Percentiles rank a stretch among this genome's conserved stretches.
Conservation (phyloP, 192 early-diverging fungal genomes). For the Podila horticola region DNA sequence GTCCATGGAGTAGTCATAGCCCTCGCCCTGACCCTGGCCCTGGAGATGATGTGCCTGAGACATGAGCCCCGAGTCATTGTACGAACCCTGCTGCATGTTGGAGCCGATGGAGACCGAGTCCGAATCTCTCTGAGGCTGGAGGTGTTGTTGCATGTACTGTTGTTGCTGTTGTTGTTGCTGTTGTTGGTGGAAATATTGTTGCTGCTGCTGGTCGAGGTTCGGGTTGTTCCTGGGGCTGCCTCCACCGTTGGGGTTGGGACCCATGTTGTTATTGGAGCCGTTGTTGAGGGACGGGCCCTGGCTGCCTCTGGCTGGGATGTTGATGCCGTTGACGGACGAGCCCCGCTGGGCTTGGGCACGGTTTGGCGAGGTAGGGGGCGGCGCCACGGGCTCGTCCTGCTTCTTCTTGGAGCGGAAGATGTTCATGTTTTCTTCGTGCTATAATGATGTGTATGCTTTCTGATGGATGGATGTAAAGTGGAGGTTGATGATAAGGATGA, state of each 20-base stretch:
- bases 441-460: not conserved
- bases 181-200: conserved; percentile 4
- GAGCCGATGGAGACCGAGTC: conserved; percentile 9
- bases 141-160: conserved; percentile 11
- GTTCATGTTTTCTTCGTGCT: conserved; percentile 10
- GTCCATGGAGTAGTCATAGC: conserved; percentile 1
- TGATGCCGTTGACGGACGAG: conserved; percentile 14
- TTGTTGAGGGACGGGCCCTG: not conserved
- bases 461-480: not conserved
- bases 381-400: conserved; percentile 19
- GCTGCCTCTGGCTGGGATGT: conserved; percentile 20
- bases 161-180: conserved; percentile 20
- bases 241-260: not conserved
- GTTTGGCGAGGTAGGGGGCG: conserved; percentile 1
- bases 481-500: not conserved
- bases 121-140: conserved; percentile 1
- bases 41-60: not conserved
- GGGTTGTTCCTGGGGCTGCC: conserved; percentile 7
- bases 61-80: conserved; percentile 1
- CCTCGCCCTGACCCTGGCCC: not conserved
- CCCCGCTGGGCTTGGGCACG: conserved; percentile 1
- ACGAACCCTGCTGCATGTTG: conserved; percentile 10
- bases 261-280: not conserved
- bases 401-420: conserved; percentile 26
- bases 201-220: conserved; percentile 9